Percentiles rank a stretch among this genome's conserved stretches.
phyloP scores from a whole-genome alignment of 225 moss, liverwort and hornwort genomes.

The Sphagnum tenellum region DNA sequence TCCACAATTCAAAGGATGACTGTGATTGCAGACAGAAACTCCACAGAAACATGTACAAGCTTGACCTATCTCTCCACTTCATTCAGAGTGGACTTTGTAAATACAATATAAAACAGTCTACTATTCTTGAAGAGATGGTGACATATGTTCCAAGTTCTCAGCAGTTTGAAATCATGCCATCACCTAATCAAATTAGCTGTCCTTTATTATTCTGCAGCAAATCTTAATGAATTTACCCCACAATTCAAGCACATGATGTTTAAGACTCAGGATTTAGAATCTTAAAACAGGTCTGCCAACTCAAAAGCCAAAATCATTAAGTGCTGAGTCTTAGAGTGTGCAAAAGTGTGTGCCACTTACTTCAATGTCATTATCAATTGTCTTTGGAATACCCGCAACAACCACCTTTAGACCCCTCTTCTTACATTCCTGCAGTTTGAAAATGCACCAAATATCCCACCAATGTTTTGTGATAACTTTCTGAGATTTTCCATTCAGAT shows the following conservation, averaged over 20 bases:
- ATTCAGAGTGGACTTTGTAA: no score
- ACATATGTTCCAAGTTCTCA: not conserved
- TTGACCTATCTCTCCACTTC: no score
- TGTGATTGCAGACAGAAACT: not conserved
- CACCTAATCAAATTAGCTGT: not conserved
- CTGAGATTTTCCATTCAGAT: not conserved
- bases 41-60: not conserved
- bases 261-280: no score
- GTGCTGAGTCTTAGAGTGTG: not conserved
- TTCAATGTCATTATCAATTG: slow-evolving; percentile 80
- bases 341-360: slow-evolving; percentile 17
- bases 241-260: not conserved
- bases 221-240: not conserved
- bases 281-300: no score
- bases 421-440: slow-evolving; percentile 37
- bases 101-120: no score
- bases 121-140: no score
- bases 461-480: not conserved
- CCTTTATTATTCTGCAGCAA: not conserved
- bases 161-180: not conserved
- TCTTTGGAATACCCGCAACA: slow-evolving; percentile 70
- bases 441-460: slow-evolving; percentile 1
- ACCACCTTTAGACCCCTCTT: slow-evolving; percentile 51
- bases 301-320: no score
- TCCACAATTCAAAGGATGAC: not conserved